These are phyloP conservation scores for Populus euphratica DNA, from an alignment of 345 rosid genomes.

Conservation along the genomic window DNA sequence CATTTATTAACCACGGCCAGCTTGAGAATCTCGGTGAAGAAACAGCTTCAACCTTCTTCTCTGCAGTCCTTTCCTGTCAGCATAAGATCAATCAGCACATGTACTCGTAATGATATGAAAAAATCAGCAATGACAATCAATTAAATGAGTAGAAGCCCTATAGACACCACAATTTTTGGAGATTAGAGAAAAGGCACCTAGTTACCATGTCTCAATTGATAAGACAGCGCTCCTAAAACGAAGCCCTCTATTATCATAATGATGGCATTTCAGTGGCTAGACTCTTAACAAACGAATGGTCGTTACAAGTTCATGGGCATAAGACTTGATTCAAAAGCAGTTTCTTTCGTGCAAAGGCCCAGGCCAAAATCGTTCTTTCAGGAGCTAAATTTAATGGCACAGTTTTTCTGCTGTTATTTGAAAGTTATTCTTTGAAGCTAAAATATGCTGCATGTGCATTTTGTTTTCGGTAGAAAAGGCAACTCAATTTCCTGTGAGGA, in stretches of 20 bases:
- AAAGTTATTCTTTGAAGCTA: background rate
- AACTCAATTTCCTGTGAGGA: background rate
- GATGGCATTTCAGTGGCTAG: background rate
- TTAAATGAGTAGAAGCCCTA: background rate
- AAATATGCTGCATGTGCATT: background rate
- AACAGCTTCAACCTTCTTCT: background rate
- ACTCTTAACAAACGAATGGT: background rate
- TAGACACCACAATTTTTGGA: background rate
- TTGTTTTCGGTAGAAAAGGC: background rate
- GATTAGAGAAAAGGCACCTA: too few relatives aligned
- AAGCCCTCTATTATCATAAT: background rate
- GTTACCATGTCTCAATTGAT: too few relatives aligned
- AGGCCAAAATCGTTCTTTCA: background rate
- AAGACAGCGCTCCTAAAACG: too few relatives aligned
- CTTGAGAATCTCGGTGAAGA: conserved; percentile 18
- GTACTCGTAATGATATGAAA: background rate
- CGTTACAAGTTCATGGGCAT: too few relatives aligned
- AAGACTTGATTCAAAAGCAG: too few relatives aligned
- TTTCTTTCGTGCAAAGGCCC: background rate
- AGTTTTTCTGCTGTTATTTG: background rate
- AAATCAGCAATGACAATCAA: background rate
- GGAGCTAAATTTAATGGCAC: background rate
- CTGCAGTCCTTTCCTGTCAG: conserved; percentile 7
- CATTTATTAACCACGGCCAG: conserved; percentile 35
- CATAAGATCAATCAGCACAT: background rate